A percentile compares a stretch with the other conserved stretches of the same genome.
Evolutionary conservation across 768 basidiomycete species (phyloP).

Genomic region (Tricholoma hemisulphureum): DNA sequence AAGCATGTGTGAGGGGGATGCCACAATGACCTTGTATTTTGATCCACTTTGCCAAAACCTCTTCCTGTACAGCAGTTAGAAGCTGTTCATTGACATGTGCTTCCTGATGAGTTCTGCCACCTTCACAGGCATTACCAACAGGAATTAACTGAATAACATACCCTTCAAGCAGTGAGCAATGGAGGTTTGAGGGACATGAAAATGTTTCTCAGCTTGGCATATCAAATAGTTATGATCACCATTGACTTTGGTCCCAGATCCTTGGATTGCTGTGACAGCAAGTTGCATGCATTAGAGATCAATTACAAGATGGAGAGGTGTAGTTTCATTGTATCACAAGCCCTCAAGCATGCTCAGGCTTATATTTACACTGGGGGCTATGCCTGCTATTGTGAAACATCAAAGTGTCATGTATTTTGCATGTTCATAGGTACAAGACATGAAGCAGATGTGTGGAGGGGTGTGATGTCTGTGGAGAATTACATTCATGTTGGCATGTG

Average conservation of each 20-base stretch:
- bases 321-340: conserved; percentile 2
- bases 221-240: not conserved
- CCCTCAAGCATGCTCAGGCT: not conserved
- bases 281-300: not conserved
- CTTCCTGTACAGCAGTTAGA: not conserved
- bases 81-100: not conserved
- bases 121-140: not conserved
- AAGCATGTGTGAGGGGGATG: not conserved
- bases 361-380: not conserved
- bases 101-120: conserved; percentile 1
- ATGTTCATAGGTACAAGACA: conserved; percentile 2
- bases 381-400: not conserved
- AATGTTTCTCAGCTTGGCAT: not conserved
- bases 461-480: not conserved
- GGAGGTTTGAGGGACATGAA: not conserved
- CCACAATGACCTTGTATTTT: conserved; percentile 1
- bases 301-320: not conserved
- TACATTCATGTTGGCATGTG: not conserved
- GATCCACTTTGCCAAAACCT: conserved; percentile 5
- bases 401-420: conserved; percentile 2
- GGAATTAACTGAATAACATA: conserved; percentile 1
- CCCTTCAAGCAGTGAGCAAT: conserved; percentile 1
- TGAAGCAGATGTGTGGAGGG: not conserved
- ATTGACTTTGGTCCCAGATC: conserved; percentile 2
- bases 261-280: not conserved